A percentile compares a stretch with the other conserved stretches of the same genome.
phyloP scores from a whole-genome alignment of 176 grass and related monocot genomes.

The Lolium multiflorum region DNA sequence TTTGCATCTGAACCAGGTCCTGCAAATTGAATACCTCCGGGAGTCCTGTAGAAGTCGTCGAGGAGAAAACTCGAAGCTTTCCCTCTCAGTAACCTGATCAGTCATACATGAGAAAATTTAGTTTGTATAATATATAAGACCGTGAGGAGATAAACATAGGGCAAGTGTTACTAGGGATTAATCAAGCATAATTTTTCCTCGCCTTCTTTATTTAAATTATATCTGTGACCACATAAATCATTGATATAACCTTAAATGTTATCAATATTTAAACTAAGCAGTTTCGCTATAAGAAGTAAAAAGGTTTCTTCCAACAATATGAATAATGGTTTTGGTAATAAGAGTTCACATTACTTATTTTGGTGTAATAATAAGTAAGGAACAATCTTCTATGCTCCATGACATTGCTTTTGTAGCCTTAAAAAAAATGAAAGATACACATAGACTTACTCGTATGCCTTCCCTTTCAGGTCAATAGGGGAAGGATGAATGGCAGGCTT shows the following conservation, averaged over 20 bases:
- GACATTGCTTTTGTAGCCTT: not conserved
- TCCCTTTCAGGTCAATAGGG: constrained; percentile 74
- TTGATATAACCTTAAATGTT: not conserved
- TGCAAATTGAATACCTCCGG: constrained; percentile 68
- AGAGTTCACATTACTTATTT: not conserved
- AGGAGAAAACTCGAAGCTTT: constrained; percentile 74
- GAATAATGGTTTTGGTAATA: not conserved
- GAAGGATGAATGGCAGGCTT: constrained; percentile 75
- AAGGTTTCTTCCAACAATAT: not conserved
- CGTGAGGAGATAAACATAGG: not conserved
- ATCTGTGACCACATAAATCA: not conserved
- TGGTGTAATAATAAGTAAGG: not conserved
- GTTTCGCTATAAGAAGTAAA: not conserved
- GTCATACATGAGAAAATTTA: not conserved
- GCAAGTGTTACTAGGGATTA: not conserved
- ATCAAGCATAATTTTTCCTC: not conserved
- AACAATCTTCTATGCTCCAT: not conserved
- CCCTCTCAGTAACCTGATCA: constrained; percentile 54
- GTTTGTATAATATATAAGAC: not conserved
- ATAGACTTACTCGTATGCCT: constrained; percentile 65
- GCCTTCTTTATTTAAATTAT: not conserved
- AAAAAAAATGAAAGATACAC: not conserved
- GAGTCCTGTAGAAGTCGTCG: constrained; percentile 64
- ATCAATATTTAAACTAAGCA: not conserved
- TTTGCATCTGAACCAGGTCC: constrained; percentile 64